Base-by-base conservation (phyloP, 768 basidiomycete genomes). In the Rhodotorula graminis region DNA sequence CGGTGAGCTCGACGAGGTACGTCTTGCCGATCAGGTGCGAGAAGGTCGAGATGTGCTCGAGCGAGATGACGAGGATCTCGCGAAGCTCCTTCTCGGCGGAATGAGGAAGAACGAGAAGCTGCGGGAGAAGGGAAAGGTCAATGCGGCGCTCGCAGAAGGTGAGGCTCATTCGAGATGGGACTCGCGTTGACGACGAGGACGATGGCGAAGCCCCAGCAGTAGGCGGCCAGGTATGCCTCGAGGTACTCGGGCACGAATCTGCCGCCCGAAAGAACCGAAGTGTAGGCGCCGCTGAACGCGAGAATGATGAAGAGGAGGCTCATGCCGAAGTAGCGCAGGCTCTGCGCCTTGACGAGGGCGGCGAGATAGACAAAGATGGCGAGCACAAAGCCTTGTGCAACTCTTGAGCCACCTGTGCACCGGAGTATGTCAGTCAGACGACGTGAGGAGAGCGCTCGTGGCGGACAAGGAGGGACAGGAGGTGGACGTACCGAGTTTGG, bases 331-430 rank as follows among this genome's bases (percentile, higher is more conserved):
- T 71, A 74, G 3, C 65, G 61, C 25, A 66, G 44, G 2, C 69
- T 65, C 6, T 42, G 33, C 47, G 29, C 65, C 2, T 71, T 68
- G 6, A 76, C 63, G 25, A 72, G 59, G 9, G 75, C 69, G 61
- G 63, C 58, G 47, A 70, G 18, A 61, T 81, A 81, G 31, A 80
- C 77, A 25, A 71, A 73, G 14, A 77, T 7, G 27, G 73, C 77
- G 50, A 80, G 81, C 27, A 79, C 65, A 56, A 81, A 75, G 27
- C 76, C 80, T 64, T 81, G 80, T 1, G 75, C 79, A 15, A 55
- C 53, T 29, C 16, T 27, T 2, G 52, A n/a, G 2, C 15, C 10
- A 11, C n/a, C 52, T 53, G n/a, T 2, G 8, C 5, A n/a, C 52
- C 58, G 27, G n/a, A 37, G 9, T 40, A 3, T 16, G 27, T 69